Conservation (phyloP, 2,329 filamentous ascomycete genomes). For the Aspergillus niger region DNA sequence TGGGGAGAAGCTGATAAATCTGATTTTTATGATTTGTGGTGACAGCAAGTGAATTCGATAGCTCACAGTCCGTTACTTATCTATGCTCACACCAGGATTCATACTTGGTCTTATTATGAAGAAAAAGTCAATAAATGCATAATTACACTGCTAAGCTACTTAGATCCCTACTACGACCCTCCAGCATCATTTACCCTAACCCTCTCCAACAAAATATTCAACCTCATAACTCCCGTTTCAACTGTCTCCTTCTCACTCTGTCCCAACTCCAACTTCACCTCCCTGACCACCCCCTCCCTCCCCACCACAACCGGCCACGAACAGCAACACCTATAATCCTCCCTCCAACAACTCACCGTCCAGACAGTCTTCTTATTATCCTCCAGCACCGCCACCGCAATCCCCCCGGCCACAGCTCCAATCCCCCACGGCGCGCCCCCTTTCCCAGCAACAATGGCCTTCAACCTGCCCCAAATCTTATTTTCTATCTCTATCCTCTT, state of each 20-base stretch:
- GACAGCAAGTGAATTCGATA: neutral
- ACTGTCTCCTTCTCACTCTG: constrained; percentile 19
- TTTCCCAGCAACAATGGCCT: constrained; percentile 53
- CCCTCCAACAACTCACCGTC: constrained; percentile 54
- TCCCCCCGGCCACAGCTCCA: constrained; percentile 50
- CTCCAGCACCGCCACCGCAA: constrained; percentile 54
- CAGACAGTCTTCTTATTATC: constrained; percentile 49
- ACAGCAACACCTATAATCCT: constrained; percentile 52
- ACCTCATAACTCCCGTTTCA: neutral
- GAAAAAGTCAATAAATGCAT: neutral
- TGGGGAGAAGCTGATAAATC: neutral
- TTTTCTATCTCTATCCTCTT: constrained; percentile 46
- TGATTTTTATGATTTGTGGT: neutral
- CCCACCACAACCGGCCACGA: constrained; percentile 54
- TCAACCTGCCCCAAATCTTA: constrained; percentile 51
- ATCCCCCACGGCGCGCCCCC: constrained; percentile 56
- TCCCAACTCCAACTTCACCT: constrained; percentile 24
- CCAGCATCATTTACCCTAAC: neutral
- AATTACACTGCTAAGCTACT: neutral
- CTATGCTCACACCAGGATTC: too few relatives aligned
- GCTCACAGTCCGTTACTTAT: too few relatives aligned
- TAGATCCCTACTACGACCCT: too few relatives aligned
- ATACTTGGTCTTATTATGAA: too few relatives aligned
- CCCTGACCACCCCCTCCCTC: constrained; percentile 48
- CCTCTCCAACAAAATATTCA: constrained; percentile 6